These are phyloP conservation scores for Pneumocystis sp. DNA, from an alignment of 1,139 yeast genomes.

Conservation along the genomic window DNA sequence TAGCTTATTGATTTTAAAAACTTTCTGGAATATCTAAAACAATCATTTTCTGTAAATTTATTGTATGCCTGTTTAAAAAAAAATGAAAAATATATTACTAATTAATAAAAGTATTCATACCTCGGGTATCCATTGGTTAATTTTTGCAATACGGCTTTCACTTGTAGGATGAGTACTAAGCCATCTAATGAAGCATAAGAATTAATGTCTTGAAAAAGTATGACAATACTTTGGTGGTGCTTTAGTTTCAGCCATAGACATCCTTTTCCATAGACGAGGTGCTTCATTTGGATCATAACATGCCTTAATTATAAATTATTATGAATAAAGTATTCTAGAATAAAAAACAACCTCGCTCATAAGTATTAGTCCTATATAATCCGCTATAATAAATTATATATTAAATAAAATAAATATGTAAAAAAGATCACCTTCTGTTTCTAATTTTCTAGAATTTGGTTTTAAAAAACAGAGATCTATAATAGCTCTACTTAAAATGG, in stretches of 20 bases:
- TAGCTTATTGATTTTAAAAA: neutral
- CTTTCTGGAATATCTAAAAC: neutral
- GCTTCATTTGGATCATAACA: slow-evolving; percentile 71
- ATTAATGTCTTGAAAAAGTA: neutral
- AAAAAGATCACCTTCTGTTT: slow-evolving; percentile 39
- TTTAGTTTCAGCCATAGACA: slow-evolving; percentile 43
- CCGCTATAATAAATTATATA: slow-evolving; percentile 35
- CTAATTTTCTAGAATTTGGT: slow-evolving; percentile 88
- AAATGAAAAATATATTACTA: slow-evolving; percentile 1
- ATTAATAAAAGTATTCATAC: slow-evolving; percentile 18
- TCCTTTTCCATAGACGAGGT: slow-evolving; percentile 64
- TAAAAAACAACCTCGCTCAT: slow-evolving; percentile 38
- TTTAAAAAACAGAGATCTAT: slow-evolving; percentile 47
- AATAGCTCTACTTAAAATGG: slow-evolving; percentile 26
- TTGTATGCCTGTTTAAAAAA: slow-evolving; percentile 1
- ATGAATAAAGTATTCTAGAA: neutral
- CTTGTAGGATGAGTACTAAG: slow-evolving; percentile 89
- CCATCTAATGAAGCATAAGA: slow-evolving; percentile 22
- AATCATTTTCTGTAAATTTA: neutral
- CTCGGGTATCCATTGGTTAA: slow-evolving; percentile 57
- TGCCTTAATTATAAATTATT: slow-evolving; percentile 29
- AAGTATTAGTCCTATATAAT: slow-evolving; percentile 77
- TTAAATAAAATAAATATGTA: neutral
- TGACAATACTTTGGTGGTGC: slow-evolving; percentile 12
- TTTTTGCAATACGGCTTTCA: slow-evolving; percentile 49